These are phyloP conservation scores for Teratosphaeria gauchensis DNA, from an alignment of 2,329 filamentous ascomycete species.

Conservation along the genomic window DNA sequence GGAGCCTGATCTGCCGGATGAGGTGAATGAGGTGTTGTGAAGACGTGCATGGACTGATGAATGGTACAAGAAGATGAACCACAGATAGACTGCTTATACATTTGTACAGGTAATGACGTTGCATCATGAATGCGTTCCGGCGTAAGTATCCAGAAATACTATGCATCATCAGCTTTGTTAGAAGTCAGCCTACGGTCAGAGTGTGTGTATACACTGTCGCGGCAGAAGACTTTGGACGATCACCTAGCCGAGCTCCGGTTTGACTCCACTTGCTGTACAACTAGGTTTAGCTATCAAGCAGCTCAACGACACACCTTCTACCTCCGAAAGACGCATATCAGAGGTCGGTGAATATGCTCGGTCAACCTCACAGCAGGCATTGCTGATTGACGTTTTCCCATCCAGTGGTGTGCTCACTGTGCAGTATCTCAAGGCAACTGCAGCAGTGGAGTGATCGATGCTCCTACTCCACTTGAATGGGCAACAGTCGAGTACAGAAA, in stretches of 20 bases:
- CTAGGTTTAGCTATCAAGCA: neutral
- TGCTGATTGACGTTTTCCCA: no score
- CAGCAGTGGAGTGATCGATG: no score
- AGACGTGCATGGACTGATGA: neutral
- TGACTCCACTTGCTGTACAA: neutral
- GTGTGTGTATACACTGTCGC: no score
- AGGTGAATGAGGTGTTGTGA: conserved; percentile 29
- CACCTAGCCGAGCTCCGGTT: neutral
- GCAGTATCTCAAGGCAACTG: no score
- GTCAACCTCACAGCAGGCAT: neutral
- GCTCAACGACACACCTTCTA: neutral
- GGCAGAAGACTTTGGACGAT: neutral
- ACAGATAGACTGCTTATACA: neutral
- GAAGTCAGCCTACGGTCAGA: no score
- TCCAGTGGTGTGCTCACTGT: no score
- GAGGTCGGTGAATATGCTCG: neutral
- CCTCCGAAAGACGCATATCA: neutral
- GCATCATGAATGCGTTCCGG: neutral
- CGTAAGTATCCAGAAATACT: neutral
- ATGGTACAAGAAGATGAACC: neutral
- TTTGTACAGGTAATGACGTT: neutral
- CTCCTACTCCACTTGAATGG: no score
- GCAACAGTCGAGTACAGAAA: no score
- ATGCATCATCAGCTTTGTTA: no score
- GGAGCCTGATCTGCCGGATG: conserved; percentile 57